Conservation (phyloP, 2,329 filamentous ascomycete genomes). For the Orbilia brochopaga region DNA sequence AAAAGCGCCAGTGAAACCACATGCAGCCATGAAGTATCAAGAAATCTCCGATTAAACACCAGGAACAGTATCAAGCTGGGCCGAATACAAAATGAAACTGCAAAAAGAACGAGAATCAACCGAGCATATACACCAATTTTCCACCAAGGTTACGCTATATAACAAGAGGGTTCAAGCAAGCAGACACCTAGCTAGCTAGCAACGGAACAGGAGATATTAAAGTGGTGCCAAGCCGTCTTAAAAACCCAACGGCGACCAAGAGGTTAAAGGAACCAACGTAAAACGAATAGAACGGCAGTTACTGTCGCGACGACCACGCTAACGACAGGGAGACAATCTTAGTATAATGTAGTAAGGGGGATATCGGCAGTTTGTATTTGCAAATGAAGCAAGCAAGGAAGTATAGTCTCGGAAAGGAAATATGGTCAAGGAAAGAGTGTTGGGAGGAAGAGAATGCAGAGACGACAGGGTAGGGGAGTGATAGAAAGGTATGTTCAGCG, state of each 20-base stretch:
- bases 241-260: too few relatives aligned
- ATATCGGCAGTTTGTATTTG: background rate
- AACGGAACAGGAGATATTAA: conserved; percentile 40
- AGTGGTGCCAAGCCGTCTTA: too few relatives aligned
- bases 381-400: background rate
- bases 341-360: background rate
- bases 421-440: conserved; percentile 41
- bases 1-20: too few relatives aligned
- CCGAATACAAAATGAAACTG: too few relatives aligned
- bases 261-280: too few relatives aligned
- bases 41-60: too few relatives aligned
- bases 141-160: conserved; percentile 52
- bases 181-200: background rate
- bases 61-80: too few relatives aligned
- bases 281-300: too few relatives aligned
- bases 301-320: too few relatives aligned
- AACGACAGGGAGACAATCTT: too few relatives aligned
- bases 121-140: conserved; percentile 1
- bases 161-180: conserved; percentile 42
- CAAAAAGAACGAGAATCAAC: background rate
- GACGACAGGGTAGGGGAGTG: conserved; percentile 15
- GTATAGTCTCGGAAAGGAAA: conserved; percentile 30
- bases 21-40: too few relatives aligned
- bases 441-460: background rate
- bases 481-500: conserved; percentile 30